phyloP scores from a whole-genome alignment of 352 stramenopile species.

The Pythium rhizo-oryzae region DNA sequence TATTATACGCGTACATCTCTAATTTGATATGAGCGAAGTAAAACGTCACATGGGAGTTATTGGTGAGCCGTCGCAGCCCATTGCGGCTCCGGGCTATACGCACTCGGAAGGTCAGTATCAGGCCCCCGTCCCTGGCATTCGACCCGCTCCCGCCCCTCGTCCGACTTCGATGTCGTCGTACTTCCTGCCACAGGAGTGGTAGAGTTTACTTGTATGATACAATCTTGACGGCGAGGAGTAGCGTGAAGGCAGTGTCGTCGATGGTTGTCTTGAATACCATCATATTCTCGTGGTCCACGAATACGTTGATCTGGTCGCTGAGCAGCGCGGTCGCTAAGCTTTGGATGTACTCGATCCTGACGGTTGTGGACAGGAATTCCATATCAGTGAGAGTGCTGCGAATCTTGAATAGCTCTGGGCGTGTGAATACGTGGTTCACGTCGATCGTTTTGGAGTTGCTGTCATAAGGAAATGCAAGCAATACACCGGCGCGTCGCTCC shows the following conservation, averaged over 20 bases:
- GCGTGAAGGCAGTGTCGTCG: background rate
- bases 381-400: background rate
- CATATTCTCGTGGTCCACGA: background rate
- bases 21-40: too few relatives aligned
- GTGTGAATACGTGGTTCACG: conserved; percentile 3
- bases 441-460: conserved; percentile 6
- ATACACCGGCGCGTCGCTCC: too few relatives aligned
- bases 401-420: conserved; percentile 1
- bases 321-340: conserved; percentile 2
- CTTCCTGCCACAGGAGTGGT: background rate
- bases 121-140: too few relatives aligned
- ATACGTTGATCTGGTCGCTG: background rate
- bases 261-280: conserved; percentile 6
- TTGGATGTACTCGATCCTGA: conserved; percentile 1
- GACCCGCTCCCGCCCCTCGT: background rate
- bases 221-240: background rate
- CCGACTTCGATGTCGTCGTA: background rate
- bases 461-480: too few relatives aligned
- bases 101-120: too few relatives aligned
- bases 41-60: too few relatives aligned
- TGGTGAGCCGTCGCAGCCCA: too few relatives aligned
- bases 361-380: background rate
- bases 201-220: background rate
- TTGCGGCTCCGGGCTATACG: too few relatives aligned
- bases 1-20: too few relatives aligned